These are phyloP conservation scores for Pichia occidentalis DNA, from an alignment of 805 yeast species.

Conservation along the genomic window DNA sequence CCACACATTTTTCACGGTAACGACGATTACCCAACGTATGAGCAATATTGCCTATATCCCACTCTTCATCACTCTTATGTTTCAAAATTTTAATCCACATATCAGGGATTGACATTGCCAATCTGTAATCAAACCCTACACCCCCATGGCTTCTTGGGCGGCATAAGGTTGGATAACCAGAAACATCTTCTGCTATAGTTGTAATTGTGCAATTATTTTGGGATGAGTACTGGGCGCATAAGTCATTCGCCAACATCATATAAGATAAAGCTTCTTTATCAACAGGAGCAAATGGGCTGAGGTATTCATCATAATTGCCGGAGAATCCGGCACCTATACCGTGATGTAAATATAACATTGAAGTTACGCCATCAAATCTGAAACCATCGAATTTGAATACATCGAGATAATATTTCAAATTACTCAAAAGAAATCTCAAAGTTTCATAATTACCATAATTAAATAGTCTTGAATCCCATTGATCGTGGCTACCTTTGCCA, in stretches of 20 bases:
- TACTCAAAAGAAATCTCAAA: slow-evolving; percentile 74
- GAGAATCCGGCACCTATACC: slow-evolving; percentile 86
- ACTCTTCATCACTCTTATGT: slow-evolving; percentile 77
- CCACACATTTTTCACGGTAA: slow-evolving; percentile 79
- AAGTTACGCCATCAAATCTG: slow-evolving; percentile 94
- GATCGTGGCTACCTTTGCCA: slow-evolving; percentile 78
- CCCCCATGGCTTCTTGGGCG: slow-evolving; percentile 72
- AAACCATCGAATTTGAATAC: slow-evolving; percentile 89
- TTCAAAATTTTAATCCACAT: slow-evolving; percentile 97
- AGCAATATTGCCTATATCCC: slow-evolving; percentile 81
- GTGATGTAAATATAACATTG: slow-evolving; percentile 87
- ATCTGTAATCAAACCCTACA: slow-evolving; percentile 85
- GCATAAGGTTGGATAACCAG: slow-evolving; percentile 96
- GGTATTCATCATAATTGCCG: slow-evolving; percentile 89
- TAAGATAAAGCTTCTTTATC: slow-evolving; percentile 85
- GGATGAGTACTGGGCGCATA: slow-evolving; percentile 50
- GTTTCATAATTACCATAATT: slow-evolving; percentile 91
- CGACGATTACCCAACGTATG: slow-evolving; percentile 84
- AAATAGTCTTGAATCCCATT: slow-evolving; percentile 96
- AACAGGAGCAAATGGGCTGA: slow-evolving; percentile 65
- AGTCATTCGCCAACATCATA: slow-evolving; percentile 82
- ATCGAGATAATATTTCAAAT: slow-evolving; percentile 76
- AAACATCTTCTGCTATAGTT: slow-evolving; percentile 92
- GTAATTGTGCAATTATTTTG: slow-evolving; percentile 33
- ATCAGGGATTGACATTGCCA: slow-evolving; percentile 97